Conservation (phyloP, 2,329 filamentous ascomycete species). For the Thielaviopsis populi region DNA sequence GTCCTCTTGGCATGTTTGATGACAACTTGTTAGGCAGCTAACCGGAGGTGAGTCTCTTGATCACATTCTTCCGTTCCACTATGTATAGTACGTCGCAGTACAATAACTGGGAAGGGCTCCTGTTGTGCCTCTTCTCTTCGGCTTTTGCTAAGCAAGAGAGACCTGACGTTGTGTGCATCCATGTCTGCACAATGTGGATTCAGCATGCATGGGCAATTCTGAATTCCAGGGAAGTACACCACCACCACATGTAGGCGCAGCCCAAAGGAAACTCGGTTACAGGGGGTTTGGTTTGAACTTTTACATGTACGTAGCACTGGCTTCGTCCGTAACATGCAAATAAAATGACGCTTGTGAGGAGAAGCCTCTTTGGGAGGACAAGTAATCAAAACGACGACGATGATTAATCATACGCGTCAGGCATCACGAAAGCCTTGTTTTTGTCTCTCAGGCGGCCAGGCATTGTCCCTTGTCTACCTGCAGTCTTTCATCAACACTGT, state of each 20-base stretch:
- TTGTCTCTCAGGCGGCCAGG: not conserved
- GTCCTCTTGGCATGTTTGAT: not conserved
- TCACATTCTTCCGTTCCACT: not conserved
- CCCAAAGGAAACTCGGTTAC: not conserved
- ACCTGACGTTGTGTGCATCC: not conserved
- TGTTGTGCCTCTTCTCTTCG: not conserved
- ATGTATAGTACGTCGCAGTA: not conserved
- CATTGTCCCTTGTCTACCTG: not conserved
- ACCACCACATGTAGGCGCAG: not conserved
- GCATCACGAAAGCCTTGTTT: not conserved
- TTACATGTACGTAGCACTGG: not conserved
- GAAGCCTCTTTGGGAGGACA: not conserved
- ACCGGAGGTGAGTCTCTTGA: not conserved
- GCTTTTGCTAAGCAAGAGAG: not conserved
- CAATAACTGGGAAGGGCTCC: not conserved
- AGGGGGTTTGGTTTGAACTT: not conserved
- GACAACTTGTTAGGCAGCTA: not conserved
- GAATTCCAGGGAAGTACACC: not conserved
- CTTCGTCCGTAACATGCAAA: not conserved
- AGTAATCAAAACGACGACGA: not conserved
- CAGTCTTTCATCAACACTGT: no score
- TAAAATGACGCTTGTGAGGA: not conserved
- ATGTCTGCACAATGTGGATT: not conserved
- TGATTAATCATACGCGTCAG: not conserved
- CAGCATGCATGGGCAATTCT: not conserved